Evolutionary conservation across 1,284 basidiomycete species (phyloP).

Genomic region (Leucocoprinus gongylophorus): DNA sequence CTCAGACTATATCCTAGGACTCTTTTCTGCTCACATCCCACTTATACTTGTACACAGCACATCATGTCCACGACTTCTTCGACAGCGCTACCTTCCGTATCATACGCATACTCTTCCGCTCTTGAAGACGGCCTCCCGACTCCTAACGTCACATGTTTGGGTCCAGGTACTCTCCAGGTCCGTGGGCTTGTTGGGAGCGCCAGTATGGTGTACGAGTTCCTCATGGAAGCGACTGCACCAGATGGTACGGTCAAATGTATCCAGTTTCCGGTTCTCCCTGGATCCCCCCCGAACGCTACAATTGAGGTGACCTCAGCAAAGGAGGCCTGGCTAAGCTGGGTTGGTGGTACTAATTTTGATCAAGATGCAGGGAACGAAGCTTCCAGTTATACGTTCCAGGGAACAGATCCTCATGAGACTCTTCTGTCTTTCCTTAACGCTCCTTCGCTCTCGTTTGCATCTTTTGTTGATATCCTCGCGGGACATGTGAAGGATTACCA

Average conservation of each 20-base stretch:
- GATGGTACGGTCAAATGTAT: conserved; percentile 20
- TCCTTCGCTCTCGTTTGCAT: conserved; percentile 18
- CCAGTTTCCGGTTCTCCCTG: conserved; percentile 24
- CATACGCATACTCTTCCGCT: conserved; percentile 46
- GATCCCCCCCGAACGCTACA: conserved; percentile 45
- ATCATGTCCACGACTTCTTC: conserved; percentile 15
- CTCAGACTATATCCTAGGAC: conserved; percentile 35
- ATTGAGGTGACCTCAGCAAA: conserved; percentile 28
- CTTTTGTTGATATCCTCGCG: conserved; percentile 27
- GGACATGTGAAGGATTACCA: conserved; percentile 48
- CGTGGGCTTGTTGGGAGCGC: conserved; percentile 44
- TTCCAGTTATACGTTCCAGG: conserved; percentile 54
- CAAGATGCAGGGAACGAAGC: conserved; percentile 52
- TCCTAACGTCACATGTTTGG: conserved; percentile 56
- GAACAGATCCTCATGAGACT: conserved; percentile 48
- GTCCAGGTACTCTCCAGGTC: conserved; percentile 48
- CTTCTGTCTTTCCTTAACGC: conserved; percentile 37
- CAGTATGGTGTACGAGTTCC: conserved; percentile 65
- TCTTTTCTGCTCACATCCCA: conserved; percentile 63
- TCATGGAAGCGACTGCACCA: conserved; percentile 41
- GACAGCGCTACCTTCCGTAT: conserved; percentile 17
- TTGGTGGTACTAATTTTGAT: conserved; percentile 62
- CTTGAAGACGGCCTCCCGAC: conserved; percentile 43
- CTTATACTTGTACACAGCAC: conserved; percentile 53
- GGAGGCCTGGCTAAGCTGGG: conserved; percentile 60